Evolutionary conservation across 306 rosid species (phyloP).

Genomic region (Fragaria ananassa): DNA sequence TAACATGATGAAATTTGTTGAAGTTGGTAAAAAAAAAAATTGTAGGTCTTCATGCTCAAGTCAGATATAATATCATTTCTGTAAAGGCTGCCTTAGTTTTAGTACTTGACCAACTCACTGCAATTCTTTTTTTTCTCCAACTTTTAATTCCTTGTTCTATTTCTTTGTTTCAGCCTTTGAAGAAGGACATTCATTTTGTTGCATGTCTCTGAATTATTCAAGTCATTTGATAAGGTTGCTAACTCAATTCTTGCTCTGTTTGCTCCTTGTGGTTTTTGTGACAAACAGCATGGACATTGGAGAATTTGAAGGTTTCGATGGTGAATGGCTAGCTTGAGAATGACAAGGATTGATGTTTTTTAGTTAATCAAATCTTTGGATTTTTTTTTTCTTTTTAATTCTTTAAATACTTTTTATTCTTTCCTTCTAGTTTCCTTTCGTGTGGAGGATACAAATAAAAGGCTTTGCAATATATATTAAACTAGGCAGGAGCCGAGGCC

Average conservation of each 20-base stretch:
- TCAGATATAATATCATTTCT: conserved; percentile 14
- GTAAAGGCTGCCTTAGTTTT: conserved; percentile 21
- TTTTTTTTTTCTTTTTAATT: conserved; percentile 19
- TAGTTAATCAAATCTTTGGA: conserved; percentile 47
- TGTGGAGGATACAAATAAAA: conserved; percentile 31
- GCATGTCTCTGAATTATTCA: not conserved
- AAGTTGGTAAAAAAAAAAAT: conserved; percentile 9
- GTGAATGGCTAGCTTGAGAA: conserved; percentile 73
- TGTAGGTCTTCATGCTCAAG: conserved; percentile 16
- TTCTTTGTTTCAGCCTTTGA: not conserved
- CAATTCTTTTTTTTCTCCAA: not conserved
- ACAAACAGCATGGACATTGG: conserved; percentile 75
- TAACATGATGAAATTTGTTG: not conserved
- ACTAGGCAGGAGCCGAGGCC: conserved; percentile 29
- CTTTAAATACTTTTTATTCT: conserved; percentile 24
- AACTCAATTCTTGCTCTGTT: conserved; percentile 8
- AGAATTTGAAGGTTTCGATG: conserved; percentile 79
- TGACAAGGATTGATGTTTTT: conserved; percentile 45
- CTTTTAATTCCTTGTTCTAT: not conserved
- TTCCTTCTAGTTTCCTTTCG: conserved; percentile 16
- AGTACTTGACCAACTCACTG: not conserved
- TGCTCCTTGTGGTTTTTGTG: conserved; percentile 4
- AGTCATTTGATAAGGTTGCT: not conserved
- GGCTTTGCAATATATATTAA: conserved; percentile 40
- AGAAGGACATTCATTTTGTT: not conserved